phyloP scores from a whole-genome alignment of 2,329 filamentous ascomycete species.

The Bipolaris oryzae region DNA sequence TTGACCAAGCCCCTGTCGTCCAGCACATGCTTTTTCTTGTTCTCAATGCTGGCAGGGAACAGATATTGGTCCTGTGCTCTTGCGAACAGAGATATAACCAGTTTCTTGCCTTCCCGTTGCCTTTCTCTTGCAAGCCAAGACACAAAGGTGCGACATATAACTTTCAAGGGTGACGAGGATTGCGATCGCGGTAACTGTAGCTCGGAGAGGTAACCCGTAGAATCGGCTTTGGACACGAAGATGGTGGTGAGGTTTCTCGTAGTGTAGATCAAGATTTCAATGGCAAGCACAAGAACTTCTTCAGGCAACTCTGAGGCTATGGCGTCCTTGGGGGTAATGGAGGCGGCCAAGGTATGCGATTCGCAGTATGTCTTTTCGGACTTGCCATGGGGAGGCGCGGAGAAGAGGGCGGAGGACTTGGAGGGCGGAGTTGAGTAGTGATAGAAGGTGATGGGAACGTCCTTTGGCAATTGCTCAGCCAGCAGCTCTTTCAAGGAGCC shows the following conservation, averaged over 20 bases:
- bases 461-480: slow-evolving; percentile 59
- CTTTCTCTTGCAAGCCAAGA: slow-evolving; percentile 72
- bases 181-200: slow-evolving; percentile 59
- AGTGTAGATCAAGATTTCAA: slow-evolving; percentile 86
- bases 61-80: slow-evolving; percentile 91
- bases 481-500: slow-evolving; percentile 53
- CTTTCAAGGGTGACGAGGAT: slow-evolving; percentile 72
- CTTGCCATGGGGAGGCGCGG: slow-evolving; percentile 72
- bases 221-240: slow-evolving; percentile 97
- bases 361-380: slow-evolving; percentile 84
- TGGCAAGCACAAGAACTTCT: slow-evolving; percentile 75
- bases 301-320: slow-evolving; percentile 30
- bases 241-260: slow-evolving; percentile 81
- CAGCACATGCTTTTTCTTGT: slow-evolving; percentile 84
- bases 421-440: slow-evolving; percentile 88
- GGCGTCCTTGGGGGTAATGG: slow-evolving; percentile 50
- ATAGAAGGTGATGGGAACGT: slow-evolving; percentile 70
- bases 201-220: slow-evolving; percentile 81
- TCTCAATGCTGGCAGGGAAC: slow-evolving; percentile 89
- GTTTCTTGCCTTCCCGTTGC: slow-evolving; percentile 67
- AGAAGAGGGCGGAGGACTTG: slow-evolving; percentile 75
- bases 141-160: slow-evolving; percentile 76
- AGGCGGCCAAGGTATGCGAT: slow-evolving; percentile 75
- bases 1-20: slow-evolving; percentile 88
- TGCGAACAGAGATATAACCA: slow-evolving; percentile 88